Conservation (phyloP, 148 eudicot genomes). For the Rhododendron griersonianum region DNA sequence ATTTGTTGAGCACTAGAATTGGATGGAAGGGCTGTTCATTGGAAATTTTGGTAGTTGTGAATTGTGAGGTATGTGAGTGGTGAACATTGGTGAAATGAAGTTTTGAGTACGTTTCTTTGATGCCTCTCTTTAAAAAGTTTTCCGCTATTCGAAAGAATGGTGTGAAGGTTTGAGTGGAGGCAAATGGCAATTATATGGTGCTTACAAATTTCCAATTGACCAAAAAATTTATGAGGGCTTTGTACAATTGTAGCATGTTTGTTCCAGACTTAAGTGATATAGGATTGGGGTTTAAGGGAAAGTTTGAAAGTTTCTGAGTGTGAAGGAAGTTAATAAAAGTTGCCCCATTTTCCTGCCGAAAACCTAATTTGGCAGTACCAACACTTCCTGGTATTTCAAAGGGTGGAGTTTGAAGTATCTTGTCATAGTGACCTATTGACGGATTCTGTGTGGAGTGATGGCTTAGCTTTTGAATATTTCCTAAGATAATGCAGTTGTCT, state of each 20-base stretch:
- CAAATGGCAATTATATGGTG: background rate
- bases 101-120: background rate
- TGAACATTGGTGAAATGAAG: background rate
- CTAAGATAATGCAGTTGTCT: background rate
- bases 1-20: background rate
- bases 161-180: background rate
- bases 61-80: background rate
- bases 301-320: background rate
- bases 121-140: background rate
- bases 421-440: background rate
- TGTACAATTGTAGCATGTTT: background rate
- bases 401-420: background rate
- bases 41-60: background rate
- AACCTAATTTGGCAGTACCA: background rate
- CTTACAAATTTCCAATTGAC: background rate
- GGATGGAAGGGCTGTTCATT: background rate
- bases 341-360: background rate
- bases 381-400: background rate
- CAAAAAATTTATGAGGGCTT: background rate
- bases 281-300: background rate
- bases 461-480: background rate
- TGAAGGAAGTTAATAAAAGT: background rate
- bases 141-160: background rate
- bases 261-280: background rate
- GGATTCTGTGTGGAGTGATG: background rate